Evolutionary conservation across 805 yeast genomes (phyloP).

Genomic region (Zygoascus ofunaensis): DNA sequence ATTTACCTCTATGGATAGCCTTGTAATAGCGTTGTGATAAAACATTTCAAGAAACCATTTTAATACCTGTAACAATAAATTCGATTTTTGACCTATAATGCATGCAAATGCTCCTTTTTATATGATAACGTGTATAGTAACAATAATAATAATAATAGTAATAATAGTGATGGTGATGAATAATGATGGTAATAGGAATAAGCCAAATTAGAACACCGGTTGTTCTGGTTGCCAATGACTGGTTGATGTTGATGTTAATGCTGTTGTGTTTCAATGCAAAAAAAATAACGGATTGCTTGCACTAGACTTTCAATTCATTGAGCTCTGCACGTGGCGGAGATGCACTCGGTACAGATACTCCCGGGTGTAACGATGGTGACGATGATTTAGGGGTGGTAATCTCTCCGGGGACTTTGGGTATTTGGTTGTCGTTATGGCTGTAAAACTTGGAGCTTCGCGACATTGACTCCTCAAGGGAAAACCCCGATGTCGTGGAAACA

Average conservation of each 20-base stretch:
- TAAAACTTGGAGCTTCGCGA: neutral
- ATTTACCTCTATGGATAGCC: too few species aligned
- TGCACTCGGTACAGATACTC: neutral
- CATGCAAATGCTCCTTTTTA: neutral
- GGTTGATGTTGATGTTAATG: too few species aligned
- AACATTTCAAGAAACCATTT: too few species aligned
- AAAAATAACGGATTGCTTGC: neutral
- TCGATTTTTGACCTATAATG: neutral
- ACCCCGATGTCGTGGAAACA: neutral
- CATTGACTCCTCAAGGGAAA: neutral
- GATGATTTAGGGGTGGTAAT: constrained; percentile 2
- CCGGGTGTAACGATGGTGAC: constrained; percentile 3
- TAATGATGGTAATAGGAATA: neutral
- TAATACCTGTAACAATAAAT: too few species aligned
- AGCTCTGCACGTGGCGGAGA: neutral
- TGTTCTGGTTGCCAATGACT: too few species aligned
- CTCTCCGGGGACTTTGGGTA: constrained; percentile 3
- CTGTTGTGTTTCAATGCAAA: too few species aligned
- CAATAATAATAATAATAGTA: too few species aligned
- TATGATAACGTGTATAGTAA: neutral
- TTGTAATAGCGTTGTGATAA: too few species aligned
- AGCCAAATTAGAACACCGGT: too few species aligned
- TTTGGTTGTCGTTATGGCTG: neutral
- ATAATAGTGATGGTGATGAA: neutral
- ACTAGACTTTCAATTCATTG: neutral